Base-by-base conservation (phyloP, 2,329 filamentous ascomycete species). In the Phaeoacremonium minimum region DNA sequence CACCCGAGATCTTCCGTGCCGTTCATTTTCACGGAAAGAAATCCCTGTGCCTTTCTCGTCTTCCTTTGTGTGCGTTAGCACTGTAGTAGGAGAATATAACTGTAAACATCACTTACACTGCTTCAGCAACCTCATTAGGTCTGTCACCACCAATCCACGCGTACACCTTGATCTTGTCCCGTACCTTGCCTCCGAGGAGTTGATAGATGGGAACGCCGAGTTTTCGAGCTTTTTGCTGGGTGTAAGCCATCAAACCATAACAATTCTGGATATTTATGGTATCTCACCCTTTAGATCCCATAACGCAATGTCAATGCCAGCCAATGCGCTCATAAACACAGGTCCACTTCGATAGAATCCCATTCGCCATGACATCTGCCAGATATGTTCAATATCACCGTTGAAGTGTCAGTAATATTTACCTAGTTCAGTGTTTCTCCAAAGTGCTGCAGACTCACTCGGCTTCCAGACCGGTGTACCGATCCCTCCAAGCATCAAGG, bases 81-180 rank as follows among this genome's bases (percentile, higher is more conserved):
- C n/a, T n/a, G n/a, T n/a, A n/a, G n/a, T n/a, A n/a, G n/a, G n/a
- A n/a, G n/a, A n/a, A n/a, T n/a, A n/a, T n/a, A n/a, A n/a, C n/a
- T n/a, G n/a, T n/a, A n/a, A n/a, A n/a, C n/a, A 6, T 15, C 14
- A 41, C 61, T 50, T 50, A 73, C 60, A 73, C 78, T 49, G 75
- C 72, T 4, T 48, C 48, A 43, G 74, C 70, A 15, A 85, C 72
- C 50, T 83, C 79, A n/a, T 56, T 54, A 4, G 80, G 80, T 26
- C 78, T 61, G 50, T 84, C 78, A 4, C 80, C 80, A n/a, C 80
- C 80, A 41, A 84, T 83, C 80, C 80, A 84, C 11, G 75, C 75
- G 51, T 83, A 85, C 0, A 83, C 80, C 41, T 73, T 74, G 17
- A 81, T 58, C 51, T 78, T 80, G 46, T 77, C 64, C 32, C 80